A percentile compares a stretch with the other conserved stretches of the same genome.
Evolutionary conservation across 1,284 basidiomycete genomes (phyloP).

Genomic region (Rhodotorula sp.): DNA sequence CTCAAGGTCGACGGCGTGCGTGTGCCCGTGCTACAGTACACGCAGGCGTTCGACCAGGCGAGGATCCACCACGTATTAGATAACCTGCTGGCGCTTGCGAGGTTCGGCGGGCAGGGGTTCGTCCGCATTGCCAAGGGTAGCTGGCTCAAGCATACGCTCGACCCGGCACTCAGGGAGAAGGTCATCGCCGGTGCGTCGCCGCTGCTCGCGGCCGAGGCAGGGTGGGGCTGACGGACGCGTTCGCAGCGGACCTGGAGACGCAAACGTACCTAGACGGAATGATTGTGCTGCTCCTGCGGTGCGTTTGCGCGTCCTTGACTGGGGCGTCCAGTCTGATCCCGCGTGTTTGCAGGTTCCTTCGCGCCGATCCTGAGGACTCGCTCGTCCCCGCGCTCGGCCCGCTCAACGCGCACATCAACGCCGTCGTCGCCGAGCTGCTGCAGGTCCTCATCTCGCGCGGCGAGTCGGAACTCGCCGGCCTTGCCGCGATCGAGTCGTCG

Average conservation of each 20-base stretch:
- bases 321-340: background rate
- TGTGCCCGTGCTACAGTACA: slow-evolving; percentile 67
- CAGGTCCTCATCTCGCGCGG: slow-evolving; percentile 78
- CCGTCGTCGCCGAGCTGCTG: slow-evolving; percentile 73
- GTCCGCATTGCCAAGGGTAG: slow-evolving; percentile 67
- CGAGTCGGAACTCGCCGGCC: slow-evolving; percentile 64
- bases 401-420: slow-evolving; percentile 68
- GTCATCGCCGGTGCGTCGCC: slow-evolving; percentile 60
- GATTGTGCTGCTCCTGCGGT: slow-evolving; percentile 67
- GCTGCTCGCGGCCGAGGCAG: background rate
- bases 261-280: slow-evolving; percentile 73
- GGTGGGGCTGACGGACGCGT: too few species aligned
- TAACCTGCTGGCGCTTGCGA: slow-evolving; percentile 72
- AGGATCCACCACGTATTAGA: slow-evolving; percentile 67
- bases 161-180: slow-evolving; percentile 59
- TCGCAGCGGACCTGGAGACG: slow-evolving; percentile 33
- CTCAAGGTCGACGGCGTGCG: slow-evolving; percentile 66
- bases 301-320: background rate
- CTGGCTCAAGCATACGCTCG: slow-evolving; percentile 63
- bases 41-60: slow-evolving; percentile 73
- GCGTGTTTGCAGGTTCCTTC: slow-evolving; percentile 61
- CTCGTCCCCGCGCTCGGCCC: slow-evolving; percentile 61
- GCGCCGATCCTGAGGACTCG: slow-evolving; percentile 66
- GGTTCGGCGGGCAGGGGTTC: slow-evolving; percentile 86
- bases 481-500: slow-evolving; percentile 68